Percentiles rank a stretch among this genome's conserved stretches.
phyloP scores from a whole-genome alignment of 345 rosid species.

The Isatis tinctoria region DNA sequence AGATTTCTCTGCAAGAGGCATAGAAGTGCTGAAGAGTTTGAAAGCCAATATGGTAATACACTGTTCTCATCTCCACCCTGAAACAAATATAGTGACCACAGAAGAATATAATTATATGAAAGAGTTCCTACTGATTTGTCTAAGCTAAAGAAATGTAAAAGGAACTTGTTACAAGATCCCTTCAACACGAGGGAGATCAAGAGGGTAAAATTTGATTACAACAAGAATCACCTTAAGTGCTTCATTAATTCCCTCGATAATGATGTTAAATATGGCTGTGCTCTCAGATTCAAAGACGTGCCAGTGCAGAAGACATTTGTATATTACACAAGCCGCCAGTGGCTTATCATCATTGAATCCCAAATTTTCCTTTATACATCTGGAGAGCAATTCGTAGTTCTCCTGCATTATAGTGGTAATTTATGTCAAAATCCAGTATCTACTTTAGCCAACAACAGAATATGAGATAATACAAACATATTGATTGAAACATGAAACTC shows the following conservation, averaged over 20 bases:
- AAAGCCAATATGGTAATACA: constrained; percentile 87
- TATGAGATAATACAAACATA: constrained; percentile 3
- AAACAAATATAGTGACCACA: constrained; percentile 22
- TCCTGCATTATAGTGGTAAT: constrained; percentile 50
- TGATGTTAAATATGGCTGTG: constrained; percentile 77
- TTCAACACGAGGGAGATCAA: constrained; percentile 3
- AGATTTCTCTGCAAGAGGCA: constrained; percentile 92
- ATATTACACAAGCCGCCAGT: constrained; percentile 81
- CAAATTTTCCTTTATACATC: constrained; percentile 77
- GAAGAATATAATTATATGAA: not conserved
- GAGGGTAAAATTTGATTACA: constrained; percentile 5
- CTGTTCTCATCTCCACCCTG: constrained; percentile 75
- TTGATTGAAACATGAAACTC: not conserved
- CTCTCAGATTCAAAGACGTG: constrained; percentile 93
- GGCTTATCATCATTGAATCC: constrained; percentile 85
- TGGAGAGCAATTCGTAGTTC: constrained; percentile 77
- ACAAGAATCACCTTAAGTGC: constrained; percentile 58
- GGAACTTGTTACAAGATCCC: constrained; percentile 1
- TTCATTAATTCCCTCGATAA: constrained; percentile 86
- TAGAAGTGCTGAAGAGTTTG: constrained; percentile 91
- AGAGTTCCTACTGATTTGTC: not conserved
- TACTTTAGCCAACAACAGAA: constrained; percentile 15
- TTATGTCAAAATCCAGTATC: constrained; percentile 2
- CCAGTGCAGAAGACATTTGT: constrained; percentile 92
- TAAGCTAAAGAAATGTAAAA: not conserved